Evolutionary conservation across 192 early-diverging fungal genomes (phyloP).

Genomic region (Coemansia sp.): DNA sequence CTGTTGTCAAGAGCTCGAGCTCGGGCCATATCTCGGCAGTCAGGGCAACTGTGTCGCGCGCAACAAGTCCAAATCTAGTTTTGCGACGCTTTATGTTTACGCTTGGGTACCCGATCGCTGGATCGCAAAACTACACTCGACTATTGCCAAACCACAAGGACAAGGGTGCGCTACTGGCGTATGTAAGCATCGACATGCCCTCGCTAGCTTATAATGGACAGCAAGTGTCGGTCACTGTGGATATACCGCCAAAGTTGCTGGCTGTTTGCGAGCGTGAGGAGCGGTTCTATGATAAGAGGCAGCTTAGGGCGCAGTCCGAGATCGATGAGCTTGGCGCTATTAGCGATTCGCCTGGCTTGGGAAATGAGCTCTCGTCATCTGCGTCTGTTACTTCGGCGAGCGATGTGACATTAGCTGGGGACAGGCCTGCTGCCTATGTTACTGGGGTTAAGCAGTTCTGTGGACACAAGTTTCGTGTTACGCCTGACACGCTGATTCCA

Average conservation of each 20-base stretch:
- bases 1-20: conserved; percentile 20
- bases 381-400: conserved; percentile 19
- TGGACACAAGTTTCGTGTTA: conserved; percentile 61
- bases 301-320: conserved; percentile 48
- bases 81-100: conserved; percentile 59
- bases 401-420: conserved; percentile 55
- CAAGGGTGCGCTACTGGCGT: conserved; percentile 61
- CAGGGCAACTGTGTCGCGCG: conserved; percentile 13
- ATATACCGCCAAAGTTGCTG: conserved; percentile 61
- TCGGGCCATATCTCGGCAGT: conserved; percentile 36
- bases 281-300: conserved; percentile 54
- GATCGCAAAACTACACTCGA: conserved; percentile 58
- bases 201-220: conserved; percentile 26
- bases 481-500: conserved; percentile 69
- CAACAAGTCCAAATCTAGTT: conserved; percentile 47
- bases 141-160: conserved; percentile 59
- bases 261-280: conserved; percentile 61
- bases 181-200: conserved; percentile 51
- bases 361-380: not conserved
- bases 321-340: conserved; percentile 23
- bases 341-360: not conserved
- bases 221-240: conserved; percentile 22
- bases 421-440: conserved; percentile 35
- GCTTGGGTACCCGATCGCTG: conserved; percentile 58
- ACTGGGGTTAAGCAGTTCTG: conserved; percentile 60